phyloP scores from a whole-genome alignment of 75 land plant genomes.

The Azolla pinnata region DNA sequence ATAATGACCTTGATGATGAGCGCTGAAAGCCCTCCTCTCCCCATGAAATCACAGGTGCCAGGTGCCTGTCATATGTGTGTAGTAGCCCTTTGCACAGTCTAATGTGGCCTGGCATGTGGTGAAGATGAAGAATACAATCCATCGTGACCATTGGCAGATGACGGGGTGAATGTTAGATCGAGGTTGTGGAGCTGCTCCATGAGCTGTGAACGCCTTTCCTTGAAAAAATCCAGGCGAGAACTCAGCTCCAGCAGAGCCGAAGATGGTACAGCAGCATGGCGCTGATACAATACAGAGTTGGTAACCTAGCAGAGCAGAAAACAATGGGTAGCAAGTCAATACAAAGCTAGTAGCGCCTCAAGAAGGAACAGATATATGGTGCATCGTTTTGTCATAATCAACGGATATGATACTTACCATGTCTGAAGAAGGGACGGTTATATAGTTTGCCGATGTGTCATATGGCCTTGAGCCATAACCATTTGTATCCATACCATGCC shows the following conservation, averaged over 20 bases:
- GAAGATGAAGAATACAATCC: neutral
- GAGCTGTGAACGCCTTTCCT: constrained; percentile 87
- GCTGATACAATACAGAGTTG: constrained; percentile 10
- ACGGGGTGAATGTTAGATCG: constrained; percentile 49
- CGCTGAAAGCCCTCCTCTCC: too few species aligned
- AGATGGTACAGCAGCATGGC: constrained; percentile 52
- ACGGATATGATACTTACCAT: neutral
- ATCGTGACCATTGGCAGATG: constrained; percentile 13
- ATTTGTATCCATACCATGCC: constrained; percentile 34
- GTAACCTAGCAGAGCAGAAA: neutral
- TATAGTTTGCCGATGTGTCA: constrained; percentile 37
- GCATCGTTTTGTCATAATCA: too few species aligned
- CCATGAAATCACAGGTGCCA: too few species aligned
- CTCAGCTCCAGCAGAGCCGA: constrained; percentile 80
- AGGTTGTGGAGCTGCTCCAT: constrained; percentile 94
- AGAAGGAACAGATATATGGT: too few species aligned
- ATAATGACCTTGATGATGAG: too few species aligned
- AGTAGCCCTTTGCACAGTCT: too few species aligned
- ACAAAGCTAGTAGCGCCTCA: too few species aligned
- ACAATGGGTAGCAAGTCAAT: too few species aligned
- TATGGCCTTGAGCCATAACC: constrained; percentile 34
- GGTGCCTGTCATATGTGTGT: too few species aligned
- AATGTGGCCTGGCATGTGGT: too few species aligned
- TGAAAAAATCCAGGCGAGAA: constrained; percentile 89
- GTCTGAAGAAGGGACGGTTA: constrained; percentile 4